Evolutionary conservation across 371 early-diverging fungal species (phyloP).

Genomic region (Circinella minor): DNA sequence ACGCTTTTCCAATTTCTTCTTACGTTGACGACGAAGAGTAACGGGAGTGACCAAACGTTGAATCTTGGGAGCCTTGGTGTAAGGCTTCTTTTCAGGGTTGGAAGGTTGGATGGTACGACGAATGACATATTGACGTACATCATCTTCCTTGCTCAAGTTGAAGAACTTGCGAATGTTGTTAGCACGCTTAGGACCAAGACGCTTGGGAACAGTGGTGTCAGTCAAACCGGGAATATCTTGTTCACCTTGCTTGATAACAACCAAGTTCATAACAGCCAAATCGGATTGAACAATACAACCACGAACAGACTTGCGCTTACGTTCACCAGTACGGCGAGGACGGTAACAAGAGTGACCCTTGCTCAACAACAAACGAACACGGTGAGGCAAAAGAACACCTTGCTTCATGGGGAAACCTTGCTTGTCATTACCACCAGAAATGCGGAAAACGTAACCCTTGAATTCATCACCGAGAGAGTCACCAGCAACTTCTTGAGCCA

Average conservation of each 20-base stretch:
- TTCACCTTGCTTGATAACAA: constrained; percentile 97
- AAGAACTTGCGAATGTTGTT: constrained; percentile 99
- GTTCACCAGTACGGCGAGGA: constrained; percentile 97
- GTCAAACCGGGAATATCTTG: constrained; percentile 96
- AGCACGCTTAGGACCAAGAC: constrained; percentile 99
- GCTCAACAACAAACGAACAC: constrained; percentile 95
- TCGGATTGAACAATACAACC: constrained; percentile 99
- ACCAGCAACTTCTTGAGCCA: constrained; percentile 96
- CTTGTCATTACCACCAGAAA: constrained; percentile 99
- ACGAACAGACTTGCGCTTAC: constrained; percentile 99
- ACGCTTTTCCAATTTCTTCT: constrained; percentile 84
- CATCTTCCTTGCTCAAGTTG: constrained; percentile 95
- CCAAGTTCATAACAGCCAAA: constrained; percentile 93
- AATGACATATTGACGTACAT: constrained; percentile 98
- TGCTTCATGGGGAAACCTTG: constrained; percentile 99
- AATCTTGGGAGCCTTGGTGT: constrained; percentile 96
- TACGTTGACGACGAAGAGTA: constrained; percentile 94
- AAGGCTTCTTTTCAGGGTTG: constrained; percentile 89
- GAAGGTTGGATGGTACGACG: constrained; percentile 93
- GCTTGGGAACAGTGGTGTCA: constrained; percentile 91
- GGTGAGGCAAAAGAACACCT: constrained; percentile 92
- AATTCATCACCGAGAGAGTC: constrained; percentile 98
- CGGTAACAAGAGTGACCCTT: constrained; percentile 99
- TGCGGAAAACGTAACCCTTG: constrained; percentile 99
- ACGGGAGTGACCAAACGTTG: constrained; percentile 98